Evolutionary conservation across 2,329 filamentous ascomycete genomes (phyloP), one percentile per base, ranked within the genome.

Genomic region (Sarocladium strictum): DNA sequence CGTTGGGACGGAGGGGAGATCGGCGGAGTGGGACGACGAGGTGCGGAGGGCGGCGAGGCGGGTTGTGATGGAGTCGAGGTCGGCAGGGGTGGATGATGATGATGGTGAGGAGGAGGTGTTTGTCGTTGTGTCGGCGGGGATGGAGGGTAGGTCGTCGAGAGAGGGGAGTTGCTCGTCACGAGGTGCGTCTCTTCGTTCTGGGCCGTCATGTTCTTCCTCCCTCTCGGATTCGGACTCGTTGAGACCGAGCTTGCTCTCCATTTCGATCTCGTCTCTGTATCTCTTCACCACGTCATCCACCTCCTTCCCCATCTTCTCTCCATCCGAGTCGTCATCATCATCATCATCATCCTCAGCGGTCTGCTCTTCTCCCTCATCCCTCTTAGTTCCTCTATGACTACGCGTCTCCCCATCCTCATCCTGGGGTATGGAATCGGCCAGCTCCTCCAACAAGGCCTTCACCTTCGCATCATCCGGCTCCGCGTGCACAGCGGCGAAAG

Each of bases 231-330:
- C 15, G 2, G 49, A 23, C 5, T 45, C 37, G 73, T 83, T 77
- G 76, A 94, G 93, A 61, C 81, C 88, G 41, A 87, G 56, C 23
- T 61, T 72, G 62, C 76, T 73, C 71, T 94, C 84, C 57, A 83
- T 87, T 51, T 94, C 89, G 21, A 85, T 87, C 74, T 89, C 85
- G 63, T 78, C 83, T 74, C 84, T 85, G 78, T 94, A 94, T 76
- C 91, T 93, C 73, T 85, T 80, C 63, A 94, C 85, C 62, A 86
- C 81, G 15, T 72, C 64, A 37, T 76, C 68, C 3, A 75, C 68
- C 51, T 78, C 70, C 3, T 64, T 65, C 3, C 64, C 64, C 76
- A 80, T 80, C 2, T 61, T 61, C 32, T 80, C 77, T 1, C 73
- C 73, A n/a, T 81, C 78, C 0, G 79, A 81, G 59, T 80, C 69